Base-by-base conservation (phyloP, 176 grass and related monocot species). In the Poa annua region DNA sequence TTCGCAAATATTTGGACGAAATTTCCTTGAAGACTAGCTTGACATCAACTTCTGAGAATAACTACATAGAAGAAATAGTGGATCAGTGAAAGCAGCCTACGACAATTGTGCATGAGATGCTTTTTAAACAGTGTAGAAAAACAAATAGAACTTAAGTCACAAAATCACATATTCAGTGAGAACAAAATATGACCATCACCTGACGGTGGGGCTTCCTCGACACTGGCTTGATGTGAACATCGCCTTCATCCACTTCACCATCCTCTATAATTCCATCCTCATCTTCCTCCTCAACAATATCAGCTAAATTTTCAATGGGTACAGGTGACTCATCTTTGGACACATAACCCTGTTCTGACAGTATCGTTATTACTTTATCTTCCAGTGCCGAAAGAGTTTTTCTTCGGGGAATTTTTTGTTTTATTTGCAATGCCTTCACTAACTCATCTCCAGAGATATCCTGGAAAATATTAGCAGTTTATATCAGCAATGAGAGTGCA, bases 1-100 rank as follows among this genome's bases (percentile, higher is more conserved):
- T 93, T 62, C 92, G 85, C 75, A 98, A 87, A 91, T 87, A 95
- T 80, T 95, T 98, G 32, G 96, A 95, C 64, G 96, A 89, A 75
- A 98, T 89, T 85, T 98, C 96, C 74, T 98, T 98, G 86, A 98
- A 98, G 76, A 98, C 92, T 87, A 98, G 73, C 84, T 98, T 98
- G 42, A 98, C 92, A 83, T 98, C 96, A 83, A 95, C 96, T 90
- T 98, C 96, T 88, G 96, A 88, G 86, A 91, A 98, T 75, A 98
- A 86, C 96, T 98, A 76, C 54, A 86, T 63, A 50, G 66, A 82
- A 66, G 71, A 68, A 78, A 85, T 16, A 78, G 47, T 38, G 68
- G 77, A 49, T 82, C 48, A 86, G 72, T 74, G 82, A 48, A 57
- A 64, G 8, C 5, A 5, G 22, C 48, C 38, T 25, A 26, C 64